phyloP scores from a whole-genome alignment of 108 stramenopile species.

The Cyclotella sp. region DNA sequence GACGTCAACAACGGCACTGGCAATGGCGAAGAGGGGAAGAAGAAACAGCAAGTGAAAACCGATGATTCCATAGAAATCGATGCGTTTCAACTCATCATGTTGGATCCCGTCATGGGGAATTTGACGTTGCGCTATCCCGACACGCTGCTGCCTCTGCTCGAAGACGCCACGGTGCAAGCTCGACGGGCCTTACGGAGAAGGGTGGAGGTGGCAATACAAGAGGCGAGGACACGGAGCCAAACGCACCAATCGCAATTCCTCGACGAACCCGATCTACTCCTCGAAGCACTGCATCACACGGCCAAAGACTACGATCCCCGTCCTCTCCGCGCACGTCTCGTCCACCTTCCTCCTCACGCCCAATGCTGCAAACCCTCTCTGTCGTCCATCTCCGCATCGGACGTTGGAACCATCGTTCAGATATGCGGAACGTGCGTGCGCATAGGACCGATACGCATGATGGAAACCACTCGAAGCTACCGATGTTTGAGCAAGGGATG shows the following conservation, averaged over 20 bases:
- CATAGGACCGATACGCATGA: constrained; percentile 89
- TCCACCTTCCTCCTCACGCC: constrained; percentile 86
- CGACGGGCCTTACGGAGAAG: constrained; percentile 29
- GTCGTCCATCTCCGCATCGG: constrained; percentile 69
- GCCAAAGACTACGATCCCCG: constrained; percentile 55
- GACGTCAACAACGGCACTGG: background rate
- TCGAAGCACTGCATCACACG: constrained; percentile 27
- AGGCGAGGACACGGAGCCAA: no score
- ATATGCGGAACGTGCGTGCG: constrained; percentile 94
- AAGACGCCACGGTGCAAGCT: constrained; percentile 72
- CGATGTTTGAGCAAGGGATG: constrained; percentile 83
- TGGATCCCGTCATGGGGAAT: constrained; percentile 78
- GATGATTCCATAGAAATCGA: constrained; percentile 57
- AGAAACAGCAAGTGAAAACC: background rate
- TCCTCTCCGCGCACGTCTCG: constrained; percentile 88
- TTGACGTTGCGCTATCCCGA: constrained; percentile 78
- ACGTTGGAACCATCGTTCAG: constrained; percentile 93
- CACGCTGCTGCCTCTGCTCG: constrained; percentile 73
- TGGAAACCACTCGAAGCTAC: constrained; percentile 87
- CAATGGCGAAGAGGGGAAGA: background rate
- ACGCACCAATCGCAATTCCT: background rate
- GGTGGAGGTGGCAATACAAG: constrained; percentile 46
- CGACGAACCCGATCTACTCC: background rate
- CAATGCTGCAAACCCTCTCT: constrained; percentile 80
- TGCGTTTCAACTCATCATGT: constrained; percentile 67